Evolutionary conservation across 805 yeast genomes (phyloP).

Genomic region (Kazachstania taianensis): DNA sequence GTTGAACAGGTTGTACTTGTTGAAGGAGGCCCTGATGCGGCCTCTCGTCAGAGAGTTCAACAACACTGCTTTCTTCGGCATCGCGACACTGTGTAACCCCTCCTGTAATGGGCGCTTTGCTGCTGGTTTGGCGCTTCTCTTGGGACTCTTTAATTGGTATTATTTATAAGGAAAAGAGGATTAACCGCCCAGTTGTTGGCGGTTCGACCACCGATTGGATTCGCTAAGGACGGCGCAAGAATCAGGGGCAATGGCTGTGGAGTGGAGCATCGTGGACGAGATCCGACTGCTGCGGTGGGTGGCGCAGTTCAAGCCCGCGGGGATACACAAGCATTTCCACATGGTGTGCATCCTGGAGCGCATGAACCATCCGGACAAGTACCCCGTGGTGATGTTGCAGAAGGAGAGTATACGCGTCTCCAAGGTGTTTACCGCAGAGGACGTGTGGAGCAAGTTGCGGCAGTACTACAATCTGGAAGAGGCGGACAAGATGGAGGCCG

Average conservation of each 20-base stretch:
- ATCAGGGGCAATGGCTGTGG: conserved; percentile 12
- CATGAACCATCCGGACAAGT: conserved; percentile 33
- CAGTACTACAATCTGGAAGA: conserved; percentile 46
- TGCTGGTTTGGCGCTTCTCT: no score
- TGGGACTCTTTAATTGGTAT: no score
- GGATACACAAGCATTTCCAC: conserved; percentile 37
- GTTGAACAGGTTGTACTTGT: conserved; percentile 85
- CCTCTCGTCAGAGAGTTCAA: conserved; percentile 54
- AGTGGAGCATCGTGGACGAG: conserved; percentile 57
- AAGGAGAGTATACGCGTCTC: conserved; percentile 16
- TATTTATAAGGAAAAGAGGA: no score
- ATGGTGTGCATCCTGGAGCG: conserved; percentile 29
- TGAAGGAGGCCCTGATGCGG: conserved; percentile 80
- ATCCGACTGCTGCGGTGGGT: conserved; percentile 49
- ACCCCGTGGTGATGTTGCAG: conserved; percentile 28
- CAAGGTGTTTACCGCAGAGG: conserved; percentile 34
- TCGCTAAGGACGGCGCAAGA: no score
- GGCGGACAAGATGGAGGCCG: conserved; percentile 46
- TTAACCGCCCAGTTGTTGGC: no score
- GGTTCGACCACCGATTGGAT: no score
- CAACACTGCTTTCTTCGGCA: conserved; percentile 55
- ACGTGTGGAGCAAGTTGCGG: conserved; percentile 49
- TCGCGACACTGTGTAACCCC: no score
- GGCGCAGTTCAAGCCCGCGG: conserved; percentile 62
- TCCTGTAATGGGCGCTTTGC: no score